Evolutionary conservation across 2,329 filamentous ascomycete genomes (phyloP).

Genomic region (Exophiala phaeomuriformis): DNA sequence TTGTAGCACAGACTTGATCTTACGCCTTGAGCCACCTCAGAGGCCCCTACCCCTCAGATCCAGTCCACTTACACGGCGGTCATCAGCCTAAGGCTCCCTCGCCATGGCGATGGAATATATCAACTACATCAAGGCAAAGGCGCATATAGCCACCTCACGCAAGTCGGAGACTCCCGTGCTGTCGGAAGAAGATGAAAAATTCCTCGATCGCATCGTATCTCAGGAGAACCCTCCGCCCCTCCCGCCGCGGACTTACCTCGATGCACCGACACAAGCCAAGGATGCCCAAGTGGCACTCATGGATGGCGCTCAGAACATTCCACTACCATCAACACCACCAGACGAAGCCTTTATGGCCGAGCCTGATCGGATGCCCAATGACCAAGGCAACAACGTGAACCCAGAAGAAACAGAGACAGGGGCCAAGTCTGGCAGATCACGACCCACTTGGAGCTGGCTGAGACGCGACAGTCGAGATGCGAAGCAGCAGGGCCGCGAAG

Average conservation of each 20-base stretch:
- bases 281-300: conserved; percentile 43
- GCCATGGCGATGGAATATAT: conserved; percentile 37
- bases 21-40: too few species aligned
- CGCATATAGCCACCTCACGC: conserved; percentile 30
- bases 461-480: conserved; percentile 33
- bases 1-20: too few species aligned
- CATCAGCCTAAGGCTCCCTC: too few species aligned
- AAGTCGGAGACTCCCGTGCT: conserved; percentile 41
- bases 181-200: conserved; percentile 56
- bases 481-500: conserved; percentile 31
- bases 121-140: conserved; percentile 37
- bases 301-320: conserved; percentile 43
- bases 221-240: conserved; percentile 39
- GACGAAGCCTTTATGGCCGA: too few species aligned
- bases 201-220: conserved; percentile 46
- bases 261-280: conserved; percentile 27
- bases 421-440: conserved; percentile 25
- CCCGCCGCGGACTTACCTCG: conserved; percentile 28
- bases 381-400: conserved; percentile 16
- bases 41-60: too few species aligned
- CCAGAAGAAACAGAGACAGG: conserved; percentile 24
- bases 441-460: conserved; percentile 36
- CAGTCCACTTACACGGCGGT: too few species aligned
- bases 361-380: conserved; percentile 36
- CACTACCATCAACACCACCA: conserved; percentile 32